Base-by-base conservation (phyloP, 2,329 filamentous ascomycete species). In the Hypoxylon sp. region DNA sequence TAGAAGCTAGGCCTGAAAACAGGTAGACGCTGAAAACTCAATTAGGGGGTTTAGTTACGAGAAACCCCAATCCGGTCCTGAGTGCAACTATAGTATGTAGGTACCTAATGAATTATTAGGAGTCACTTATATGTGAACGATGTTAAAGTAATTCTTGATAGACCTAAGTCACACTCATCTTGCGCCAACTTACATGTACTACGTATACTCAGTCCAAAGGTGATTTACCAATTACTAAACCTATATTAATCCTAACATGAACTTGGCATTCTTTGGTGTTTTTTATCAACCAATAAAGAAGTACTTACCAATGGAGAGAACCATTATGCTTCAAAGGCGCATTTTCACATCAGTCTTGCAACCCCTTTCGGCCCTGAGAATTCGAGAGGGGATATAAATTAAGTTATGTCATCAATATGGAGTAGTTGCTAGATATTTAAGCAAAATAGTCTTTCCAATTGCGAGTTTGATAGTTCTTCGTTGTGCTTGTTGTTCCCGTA, bases 1-100 rank as follows among this genome's bases (percentile, higher is more conserved):
- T 11, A 71, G 75, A 64, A 51, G 19, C 5, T 48, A 14, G 11
- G 6, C 19, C 47, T 29, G 22, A 39, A 26, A 33, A 31, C 1
- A 26, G 26, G 26, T 8, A n/a, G 17, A n/a, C 35, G 8, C 13
- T 33, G 14, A 29, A 33, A 33, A 10, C 9, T 19, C 22, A 4
- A 10, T 24, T n/a, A 5, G 9, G 9, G 22, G 29, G 2, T 52
- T 13, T 5, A 11, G 19, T 35, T 5, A 19, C 2, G 31, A 52
- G 26, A 39, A 22, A 35, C 6, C 29, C 29, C n/a, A 19, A 11
- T 5, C 10, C 9, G 3, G 29, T 13, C 17, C 3, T 22, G n/a
- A 6, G 9, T 35, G 31, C 24, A 14, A 17, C n/a, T 22, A 8
- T 4, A 37, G 13, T 37, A n/a, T 37, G 35, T 37, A 35, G 11